Conservation (phyloP, 2,329 filamentous ascomycete genomes). For the Fusarium papillatum region DNA sequence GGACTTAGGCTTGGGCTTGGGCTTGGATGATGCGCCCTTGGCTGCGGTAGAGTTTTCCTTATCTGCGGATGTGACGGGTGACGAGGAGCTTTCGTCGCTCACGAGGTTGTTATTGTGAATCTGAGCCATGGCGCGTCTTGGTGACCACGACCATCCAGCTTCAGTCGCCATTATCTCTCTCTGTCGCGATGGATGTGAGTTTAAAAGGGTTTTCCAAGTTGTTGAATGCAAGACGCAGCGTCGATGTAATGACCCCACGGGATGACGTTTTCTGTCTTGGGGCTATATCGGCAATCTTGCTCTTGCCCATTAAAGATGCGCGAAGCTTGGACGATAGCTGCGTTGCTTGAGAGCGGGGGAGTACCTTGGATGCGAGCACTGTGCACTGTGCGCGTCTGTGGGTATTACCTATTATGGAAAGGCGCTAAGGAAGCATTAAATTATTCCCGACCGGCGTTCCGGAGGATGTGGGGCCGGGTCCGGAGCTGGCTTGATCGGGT, state of each 20-base stretch:
- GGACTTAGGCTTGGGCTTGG: neutral
- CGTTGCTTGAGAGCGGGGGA: neutral
- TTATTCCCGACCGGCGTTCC: neutral
- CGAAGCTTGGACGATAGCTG: neutral
- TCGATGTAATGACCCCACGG: neutral
- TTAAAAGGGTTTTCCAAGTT: neutral
- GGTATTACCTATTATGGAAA: neutral
- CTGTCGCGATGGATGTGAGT: neutral
- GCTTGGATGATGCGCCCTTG: neutral
- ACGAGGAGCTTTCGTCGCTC: constrained; percentile 2
- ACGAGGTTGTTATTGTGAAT: constrained; percentile 9
- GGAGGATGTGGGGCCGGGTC: neutral
- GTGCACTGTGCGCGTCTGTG: neutral
- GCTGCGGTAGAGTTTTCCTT: neutral
- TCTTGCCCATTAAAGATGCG: neutral
- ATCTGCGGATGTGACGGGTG: neutral
- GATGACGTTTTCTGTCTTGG: neutral
- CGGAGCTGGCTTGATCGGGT: neutral
- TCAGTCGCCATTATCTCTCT: constrained; percentile 4
- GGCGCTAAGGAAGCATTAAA: neutral
- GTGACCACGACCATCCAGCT: constrained; percentile 36
- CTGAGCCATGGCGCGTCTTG: constrained; percentile 32
- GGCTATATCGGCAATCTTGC: neutral
- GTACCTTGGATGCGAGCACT: neutral
- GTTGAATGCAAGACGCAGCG: neutral